These are phyloP conservation scores for Saccharomycopsis olivae DNA, from an alignment of 805 yeast species.

Conservation along the genomic window DNA sequence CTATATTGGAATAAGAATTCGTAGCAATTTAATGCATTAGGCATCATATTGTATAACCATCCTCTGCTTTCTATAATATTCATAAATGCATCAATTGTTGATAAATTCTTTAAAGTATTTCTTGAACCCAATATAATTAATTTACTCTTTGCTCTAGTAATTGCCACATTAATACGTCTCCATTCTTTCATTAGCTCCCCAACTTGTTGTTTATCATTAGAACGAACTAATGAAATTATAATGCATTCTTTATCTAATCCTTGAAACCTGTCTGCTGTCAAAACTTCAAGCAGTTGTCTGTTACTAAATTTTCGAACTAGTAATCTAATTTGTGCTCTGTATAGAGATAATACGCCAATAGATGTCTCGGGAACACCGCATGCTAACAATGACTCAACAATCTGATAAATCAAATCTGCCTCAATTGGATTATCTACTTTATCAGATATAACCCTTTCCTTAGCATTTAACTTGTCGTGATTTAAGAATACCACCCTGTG, in stretches of 20 bases:
- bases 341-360: slow-evolving; percentile 85
- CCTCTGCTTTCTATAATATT: slow-evolving; percentile 40
- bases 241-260: slow-evolving; percentile 93
- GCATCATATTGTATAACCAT: slow-evolving; percentile 57
- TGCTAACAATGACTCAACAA: slow-evolving; percentile 44
- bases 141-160: slow-evolving; percentile 82
- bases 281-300: slow-evolving; percentile 44
- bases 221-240: slow-evolving; percentile 79
- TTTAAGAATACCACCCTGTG: slow-evolving; percentile 67
- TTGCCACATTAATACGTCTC: slow-evolving; percentile 89
- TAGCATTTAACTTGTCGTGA: slow-evolving; percentile 48
- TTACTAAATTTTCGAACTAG: slow-evolving; percentile 25
- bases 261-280: slow-evolving; percentile 93
- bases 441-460: slow-evolving; percentile 49
- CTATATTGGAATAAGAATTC: slow-evolving; percentile 18
- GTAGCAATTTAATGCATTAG: slow-evolving; percentile 31
- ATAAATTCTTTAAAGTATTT: slow-evolving; percentile 42
- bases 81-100: slow-evolving; percentile 50
- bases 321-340: slow-evolving; percentile 66
- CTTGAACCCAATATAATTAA: slow-evolving; percentile 76
- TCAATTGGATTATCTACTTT: slow-evolving; percentile 67
- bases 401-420: slow-evolving; percentile 50
- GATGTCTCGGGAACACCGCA: slow-evolving; percentile 50
- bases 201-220: slow-evolving; percentile 51
- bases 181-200: slow-evolving; percentile 81